Evolutionary conservation across 768 basidiomycete genomes (phyloP).

Genomic region (Phylloporus arenicola): DNA sequence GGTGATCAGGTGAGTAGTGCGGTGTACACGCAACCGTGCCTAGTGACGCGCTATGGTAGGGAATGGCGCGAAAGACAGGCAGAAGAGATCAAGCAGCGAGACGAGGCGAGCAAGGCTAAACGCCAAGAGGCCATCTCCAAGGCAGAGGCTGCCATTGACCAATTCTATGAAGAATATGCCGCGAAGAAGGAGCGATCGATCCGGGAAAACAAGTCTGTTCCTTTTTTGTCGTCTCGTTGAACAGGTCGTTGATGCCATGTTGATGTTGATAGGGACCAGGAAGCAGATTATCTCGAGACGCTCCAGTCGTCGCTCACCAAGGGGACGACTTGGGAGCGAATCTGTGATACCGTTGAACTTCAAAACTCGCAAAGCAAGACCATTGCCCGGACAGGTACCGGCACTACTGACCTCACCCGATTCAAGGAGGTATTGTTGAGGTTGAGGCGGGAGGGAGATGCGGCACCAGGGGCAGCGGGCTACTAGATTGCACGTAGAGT

Average conservation of each 20-base stretch:
- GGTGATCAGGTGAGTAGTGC: slow-evolving; percentile 62
- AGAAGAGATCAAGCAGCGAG: slow-evolving; percentile 76
- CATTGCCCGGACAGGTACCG: slow-evolving; percentile 75
- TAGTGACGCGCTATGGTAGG: slow-evolving; percentile 35
- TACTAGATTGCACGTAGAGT: slow-evolving; percentile 47
- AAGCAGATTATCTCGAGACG: slow-evolving; percentile 71
- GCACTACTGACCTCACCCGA: slow-evolving; percentile 82
- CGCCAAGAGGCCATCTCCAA: slow-evolving; percentile 78
- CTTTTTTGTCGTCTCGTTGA: background rate
- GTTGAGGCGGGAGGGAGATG: slow-evolving; percentile 83
- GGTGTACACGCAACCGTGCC: background rate
- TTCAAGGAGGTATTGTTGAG: slow-evolving; percentile 91
- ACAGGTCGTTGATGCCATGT: background rate
- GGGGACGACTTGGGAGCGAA: slow-evolving; percentile 96
- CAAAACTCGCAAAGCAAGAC: slow-evolving; percentile 99
- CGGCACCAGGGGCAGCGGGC: slow-evolving; percentile 89
- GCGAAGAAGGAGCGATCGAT: slow-evolving; percentile 87
- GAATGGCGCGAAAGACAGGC: slow-evolving; percentile 86
- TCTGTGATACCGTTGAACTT: slow-evolving; percentile 78
- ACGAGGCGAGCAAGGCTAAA: slow-evolving; percentile 70
- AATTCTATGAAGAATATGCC: slow-evolving; percentile 86
- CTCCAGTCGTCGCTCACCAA: slow-evolving; percentile 71
- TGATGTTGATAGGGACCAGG: slow-evolving; percentile 63
- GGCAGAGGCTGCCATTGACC: slow-evolving; percentile 83
- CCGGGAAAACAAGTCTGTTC: slow-evolving; percentile 82